Evolutionary conservation across 805 yeast genomes (phyloP), one percentile per base, ranked within the genome.

Genomic region (Scheffersomyces coipomensis): DNA sequence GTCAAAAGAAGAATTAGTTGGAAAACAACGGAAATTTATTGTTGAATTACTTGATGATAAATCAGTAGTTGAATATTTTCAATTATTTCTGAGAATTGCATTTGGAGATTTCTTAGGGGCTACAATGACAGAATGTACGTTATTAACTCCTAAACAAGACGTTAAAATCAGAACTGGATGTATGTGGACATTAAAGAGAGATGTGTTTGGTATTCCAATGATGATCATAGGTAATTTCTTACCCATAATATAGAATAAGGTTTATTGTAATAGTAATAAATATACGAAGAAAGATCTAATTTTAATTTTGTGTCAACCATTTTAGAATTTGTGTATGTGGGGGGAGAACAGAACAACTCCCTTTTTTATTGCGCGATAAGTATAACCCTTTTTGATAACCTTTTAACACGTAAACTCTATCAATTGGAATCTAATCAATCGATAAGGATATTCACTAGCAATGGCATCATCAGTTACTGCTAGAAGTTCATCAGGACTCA

Each of bases 171-270:
- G 83, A 36, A 87, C 97, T 0, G 79, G 88, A 21, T 83, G 95
- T 52, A 83, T 86, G 52, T 88, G 97, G 95, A 93, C 98, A 1
- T 67, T 93, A 47, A 89, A 90, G 56, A 72, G 97, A 58, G 98
- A 91, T 57, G 95, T 91, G 13, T 91, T 93, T 64, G 97, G 97
- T 7, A 83, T 91, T 38, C 99, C 99, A 12, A 84, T 93, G 88
- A 90, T 91, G 95, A 84, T 93, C 17, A 78, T 91, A 24, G 98
- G 97, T 13, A 93, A 88, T 56, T 91, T 91, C 58, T 68, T 91
- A 51, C 98, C 97, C 0, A 83, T 88, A 19, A 45, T 79, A 35
- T 71, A 66, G 35, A 32, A n/a, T 32, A 9, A 4, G n/a, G n/a
- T n/a, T n/a, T n/a, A n/a, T n/a, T n/a, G n/a, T n/a, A n/a, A n/a